A percentile compares a stretch with the other conserved stretches of the same genome.
Evolutionary conservation across 2,329 filamentous ascomycete species (phyloP).

Genomic region (Metarhizium humberi): DNA sequence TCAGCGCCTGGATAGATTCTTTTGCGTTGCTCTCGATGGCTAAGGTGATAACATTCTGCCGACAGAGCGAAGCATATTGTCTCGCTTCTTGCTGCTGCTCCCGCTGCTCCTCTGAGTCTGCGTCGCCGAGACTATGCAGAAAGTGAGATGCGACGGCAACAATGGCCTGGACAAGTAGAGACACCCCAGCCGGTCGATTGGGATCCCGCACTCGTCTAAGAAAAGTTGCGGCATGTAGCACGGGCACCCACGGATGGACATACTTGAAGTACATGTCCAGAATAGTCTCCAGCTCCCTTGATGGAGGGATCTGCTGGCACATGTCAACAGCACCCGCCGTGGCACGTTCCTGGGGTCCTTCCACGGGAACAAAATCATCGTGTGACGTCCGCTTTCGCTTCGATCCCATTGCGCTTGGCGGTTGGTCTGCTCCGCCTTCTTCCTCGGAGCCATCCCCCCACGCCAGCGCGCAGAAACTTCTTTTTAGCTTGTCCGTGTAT

Average conservation of each 20-base stretch:
- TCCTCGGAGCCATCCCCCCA: too few relatives aligned
- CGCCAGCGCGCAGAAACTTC: background rate
- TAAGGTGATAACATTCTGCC: background rate
- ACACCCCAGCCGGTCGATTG: background rate
- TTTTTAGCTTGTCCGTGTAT: background rate
- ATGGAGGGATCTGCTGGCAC: background rate
- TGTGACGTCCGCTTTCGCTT: too few relatives aligned
- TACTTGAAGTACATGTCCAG: background rate
- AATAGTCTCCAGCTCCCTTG: background rate
- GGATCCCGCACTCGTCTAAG: conserved; percentile 1
- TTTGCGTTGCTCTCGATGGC: conserved; percentile 6
- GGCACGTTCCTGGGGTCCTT: too few relatives aligned
- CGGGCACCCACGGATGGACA: conserved; percentile 2
- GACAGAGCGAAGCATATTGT: background rate
- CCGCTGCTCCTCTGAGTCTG: background rate
- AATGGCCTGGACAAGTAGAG: conserved; percentile 5
- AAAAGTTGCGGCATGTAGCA: conserved; percentile 6
- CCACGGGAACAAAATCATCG: too few relatives aligned
- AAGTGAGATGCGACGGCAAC: conserved; percentile 3
- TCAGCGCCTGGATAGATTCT: conserved; percentile 7
- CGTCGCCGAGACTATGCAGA: background rate
- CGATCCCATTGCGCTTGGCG: too few relatives aligned
- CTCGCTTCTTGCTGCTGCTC: background rate
- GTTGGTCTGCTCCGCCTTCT: too few relatives aligned
- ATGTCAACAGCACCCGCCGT: too few relatives aligned